Base-by-base conservation (phyloP, 345 rosid species). In the Acer negundo region DNA sequence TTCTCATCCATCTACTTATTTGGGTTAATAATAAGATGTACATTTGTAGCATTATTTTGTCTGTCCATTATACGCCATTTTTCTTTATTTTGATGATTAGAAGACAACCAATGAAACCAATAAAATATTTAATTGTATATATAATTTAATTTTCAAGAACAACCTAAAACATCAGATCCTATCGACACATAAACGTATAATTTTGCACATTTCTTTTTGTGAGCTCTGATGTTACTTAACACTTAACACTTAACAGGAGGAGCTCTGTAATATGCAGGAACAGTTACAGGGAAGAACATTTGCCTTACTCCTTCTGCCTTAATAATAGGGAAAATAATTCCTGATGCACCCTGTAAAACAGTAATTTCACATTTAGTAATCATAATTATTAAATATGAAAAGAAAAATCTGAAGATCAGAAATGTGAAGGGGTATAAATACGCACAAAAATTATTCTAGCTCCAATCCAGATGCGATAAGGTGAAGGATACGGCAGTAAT, bases 401-500 rank as follows among this genome's bases (percentile, higher is more conserved):
- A 0, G 64, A 63, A 49, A 49, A 16, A 76, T 28, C 40, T 15
- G 46, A 55, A 70, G 31, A 11, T 42, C 11, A 58, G 24, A 10
- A 31, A 11, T 13, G 19, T 1, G 16, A 40, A 61, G 47, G 15
- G 61, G 11, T n/a, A 46, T 17, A 19, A 22, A 23, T 51, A 77
- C 85, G 16, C 35, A 88, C 91, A 74, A 58, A 61, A 42, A 88
- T 72, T 78, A 88, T 42, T 75, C 82, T 84, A 13, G 89, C 85
- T 51, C 87, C 91, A 24, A 80, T 82, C 89, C 89, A 88, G 20
- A 84, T 51, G 76, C 86, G 87, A 64, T 79, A 77, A 31, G 84
- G 88, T 1, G 86, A 82, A 77, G 91, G 91, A 77, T 82, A 87
- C 59, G 91, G 91, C 22, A 87, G 76, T 28, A 87, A 15, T 56